Conservation (phyloP, 805 yeast genomes). For the Wickerhamiella azymoides region DNA sequence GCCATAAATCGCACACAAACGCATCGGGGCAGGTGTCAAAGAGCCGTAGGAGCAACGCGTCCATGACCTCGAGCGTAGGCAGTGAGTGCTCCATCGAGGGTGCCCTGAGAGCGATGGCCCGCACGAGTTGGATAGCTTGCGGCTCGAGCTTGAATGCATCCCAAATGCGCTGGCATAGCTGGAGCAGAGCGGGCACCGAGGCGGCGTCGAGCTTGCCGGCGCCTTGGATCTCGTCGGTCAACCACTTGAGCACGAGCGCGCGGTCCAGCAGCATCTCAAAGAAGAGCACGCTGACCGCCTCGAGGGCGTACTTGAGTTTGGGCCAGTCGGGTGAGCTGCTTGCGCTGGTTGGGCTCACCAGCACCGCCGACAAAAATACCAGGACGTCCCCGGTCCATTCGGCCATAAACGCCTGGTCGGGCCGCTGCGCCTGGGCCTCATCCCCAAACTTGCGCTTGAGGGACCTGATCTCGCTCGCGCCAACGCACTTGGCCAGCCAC, state of each 20-base stretch:
- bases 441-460: conserved; percentile 35
- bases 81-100: background rate
- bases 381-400: conserved; percentile 87
- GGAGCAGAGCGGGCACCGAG: conserved; percentile 34
- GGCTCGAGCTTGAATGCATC: conserved; percentile 30
- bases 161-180: conserved; percentile 61
- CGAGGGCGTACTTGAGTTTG: conserved; percentile 42
- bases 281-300: conserved; percentile 50
- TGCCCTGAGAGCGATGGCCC: background rate
- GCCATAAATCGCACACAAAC: conserved; percentile 11
- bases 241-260: conserved; percentile 47
- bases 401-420: conserved; percentile 48
- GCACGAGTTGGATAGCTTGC: background rate
- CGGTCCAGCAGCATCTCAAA: conserved; percentile 54
- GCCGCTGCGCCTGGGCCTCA: conserved; percentile 6
- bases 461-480: conserved; percentile 59
- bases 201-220: conserved; percentile 21
- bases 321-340: conserved; percentile 31
- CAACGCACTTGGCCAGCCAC: conserved; percentile 83
- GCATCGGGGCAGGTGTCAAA: conserved; percentile 9
- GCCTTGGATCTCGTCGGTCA: conserved; percentile 38
- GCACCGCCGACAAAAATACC: conserved; percentile 39
- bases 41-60: conserved; percentile 6
- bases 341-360: too few relatives aligned
- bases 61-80: conserved; percentile 1